Conservation (phyloP, 2,329 filamentous ascomycete genomes). For the Neodidymelliopsis sp. region DNA sequence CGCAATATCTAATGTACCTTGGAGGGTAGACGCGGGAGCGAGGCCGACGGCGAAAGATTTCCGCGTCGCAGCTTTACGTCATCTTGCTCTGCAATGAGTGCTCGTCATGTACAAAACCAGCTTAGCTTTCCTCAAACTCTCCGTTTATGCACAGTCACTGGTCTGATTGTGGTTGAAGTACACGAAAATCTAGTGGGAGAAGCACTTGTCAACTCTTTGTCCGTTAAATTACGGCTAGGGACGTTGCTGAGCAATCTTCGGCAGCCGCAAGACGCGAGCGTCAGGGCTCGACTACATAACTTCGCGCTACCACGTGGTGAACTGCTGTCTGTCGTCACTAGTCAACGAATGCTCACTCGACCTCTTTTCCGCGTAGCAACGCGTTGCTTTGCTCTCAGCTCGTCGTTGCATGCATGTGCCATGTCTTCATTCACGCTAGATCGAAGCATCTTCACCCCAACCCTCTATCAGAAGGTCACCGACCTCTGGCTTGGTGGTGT, state of each 20-base stretch:
- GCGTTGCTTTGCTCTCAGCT: slow-evolving; percentile 8
- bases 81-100: too few relatives aligned
- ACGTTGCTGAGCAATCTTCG: slow-evolving; percentile 14
- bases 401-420: slow-evolving; percentile 21
- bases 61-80: slow-evolving; percentile 26
- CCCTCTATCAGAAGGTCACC: slow-evolving; percentile 47
- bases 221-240: slow-evolving; percentile 5
- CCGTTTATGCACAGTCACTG: too few relatives aligned
- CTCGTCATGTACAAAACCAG: too few relatives aligned
- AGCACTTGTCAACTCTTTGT: too few relatives aligned
- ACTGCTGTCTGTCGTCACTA: background rate
- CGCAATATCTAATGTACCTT: slow-evolving; percentile 8
- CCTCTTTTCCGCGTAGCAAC: slow-evolving; percentile 9
- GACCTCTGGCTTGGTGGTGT: slow-evolving; percentile 51
- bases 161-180: too few relatives aligned
- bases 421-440: slow-evolving; percentile 50
- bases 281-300: slow-evolving; percentile 1
- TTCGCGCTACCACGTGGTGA: slow-evolving; percentile 5
- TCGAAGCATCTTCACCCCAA: slow-evolving; percentile 49
- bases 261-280: slow-evolving; percentile 15
- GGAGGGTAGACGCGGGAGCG: slow-evolving; percentile 2
- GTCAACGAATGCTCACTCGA: slow-evolving; percentile 6
- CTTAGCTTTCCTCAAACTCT: too few relatives aligned
- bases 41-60: slow-evolving; percentile 20
- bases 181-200: too few relatives aligned